Conservation (phyloP, 352 stramenopile genomes). For the Pilasporangium apinafurcum region DNA sequence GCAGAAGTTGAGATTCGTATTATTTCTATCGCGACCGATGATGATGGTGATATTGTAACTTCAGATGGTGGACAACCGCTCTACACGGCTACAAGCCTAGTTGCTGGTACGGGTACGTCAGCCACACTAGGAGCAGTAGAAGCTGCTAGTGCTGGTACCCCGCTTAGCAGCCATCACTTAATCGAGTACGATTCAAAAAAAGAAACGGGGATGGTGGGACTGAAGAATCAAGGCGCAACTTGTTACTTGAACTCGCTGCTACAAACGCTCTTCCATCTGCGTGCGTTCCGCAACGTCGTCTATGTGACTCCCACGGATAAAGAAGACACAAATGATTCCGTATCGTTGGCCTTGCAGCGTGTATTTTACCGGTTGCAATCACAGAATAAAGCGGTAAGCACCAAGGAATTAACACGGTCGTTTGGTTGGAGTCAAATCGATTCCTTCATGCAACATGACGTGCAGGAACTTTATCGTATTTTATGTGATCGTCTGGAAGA, state of each 20-base stretch:
- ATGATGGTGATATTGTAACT: constrained; percentile 3
- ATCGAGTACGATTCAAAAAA: constrained; percentile 66
- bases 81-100: constrained; percentile 1
- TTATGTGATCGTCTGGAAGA: constrained; percentile 90
- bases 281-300: constrained; percentile 78
- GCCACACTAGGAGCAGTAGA: constrained; percentile 12
- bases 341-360: constrained; percentile 75
- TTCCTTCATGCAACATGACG: constrained; percentile 92
- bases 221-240: constrained; percentile 89
- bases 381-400: constrained; percentile 77
- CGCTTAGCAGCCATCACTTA: constrained; percentile 17
- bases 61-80: constrained; percentile 2
- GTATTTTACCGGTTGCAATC: constrained; percentile 83
- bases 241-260: constrained; percentile 94
- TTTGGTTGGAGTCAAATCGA: constrained; percentile 92
- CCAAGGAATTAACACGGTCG: constrained; percentile 88
- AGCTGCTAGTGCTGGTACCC: constrained; percentile 2
- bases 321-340: constrained; percentile 81
- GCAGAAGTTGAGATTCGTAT: constrained; percentile 46
- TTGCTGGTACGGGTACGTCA: constrained; percentile 11
- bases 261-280: constrained; percentile 89
- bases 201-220: constrained; percentile 82
- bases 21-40: constrained; percentile 5
- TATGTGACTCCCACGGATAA: constrained; percentile 72
- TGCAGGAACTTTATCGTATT: constrained; percentile 89